Evolutionary conservation across 148 eudicot genomes (phyloP).

Genomic region (Rhododendron vialii): DNA sequence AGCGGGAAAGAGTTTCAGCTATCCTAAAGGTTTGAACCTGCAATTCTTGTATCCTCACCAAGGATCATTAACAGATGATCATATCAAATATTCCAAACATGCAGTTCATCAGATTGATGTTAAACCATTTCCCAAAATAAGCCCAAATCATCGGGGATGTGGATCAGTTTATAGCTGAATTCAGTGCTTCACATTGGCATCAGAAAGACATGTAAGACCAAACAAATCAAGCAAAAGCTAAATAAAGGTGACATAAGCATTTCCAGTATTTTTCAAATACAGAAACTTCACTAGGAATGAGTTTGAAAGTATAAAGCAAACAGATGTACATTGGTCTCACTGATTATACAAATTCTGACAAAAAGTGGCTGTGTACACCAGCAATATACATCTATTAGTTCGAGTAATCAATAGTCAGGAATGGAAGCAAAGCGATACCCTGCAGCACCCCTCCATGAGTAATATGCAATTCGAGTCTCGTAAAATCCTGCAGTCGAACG

Average conservation of each 20-base stretch:
- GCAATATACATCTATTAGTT: not conserved
- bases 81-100: not conserved
- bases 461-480: conserved; percentile 92
- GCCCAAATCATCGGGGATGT: not conserved
- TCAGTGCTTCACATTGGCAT: not conserved
- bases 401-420: conserved; percentile 59
- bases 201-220: not conserved
- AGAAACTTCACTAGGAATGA: not conserved
- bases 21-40: not conserved
- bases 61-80: not conserved
- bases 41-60: not conserved
- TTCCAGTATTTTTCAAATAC: not conserved
- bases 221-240: not conserved
- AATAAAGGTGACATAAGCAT: not conserved
- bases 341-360: not conserved
- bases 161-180: not conserved
- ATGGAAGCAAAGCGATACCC: conserved; percentile 87
- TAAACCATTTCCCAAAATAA: not conserved
- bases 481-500: conserved; percentile 61
- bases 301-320: not conserved
- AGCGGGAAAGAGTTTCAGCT: not conserved
- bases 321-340: not conserved
- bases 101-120: not conserved
- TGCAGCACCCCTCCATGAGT: conserved; percentile 95
- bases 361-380: not conserved